Evolutionary conservation across 768 basidiomycete genomes (phyloP).

Genomic region (Trametes elegans): DNA sequence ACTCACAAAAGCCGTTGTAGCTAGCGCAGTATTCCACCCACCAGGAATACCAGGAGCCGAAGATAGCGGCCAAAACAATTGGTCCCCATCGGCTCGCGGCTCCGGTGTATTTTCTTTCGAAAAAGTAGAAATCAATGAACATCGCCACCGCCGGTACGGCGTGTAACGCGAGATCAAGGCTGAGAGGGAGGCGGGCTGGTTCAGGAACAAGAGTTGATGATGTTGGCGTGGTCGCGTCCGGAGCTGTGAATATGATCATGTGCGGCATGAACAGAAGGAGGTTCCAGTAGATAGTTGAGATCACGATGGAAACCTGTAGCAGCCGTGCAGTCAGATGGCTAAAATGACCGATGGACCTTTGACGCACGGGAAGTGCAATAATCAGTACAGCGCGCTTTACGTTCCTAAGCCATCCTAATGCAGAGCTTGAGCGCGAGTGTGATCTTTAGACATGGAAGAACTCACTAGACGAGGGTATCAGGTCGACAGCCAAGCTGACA

Average conservation of each 20-base stretch:
- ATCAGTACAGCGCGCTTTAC: slow-evolving; percentile 60
- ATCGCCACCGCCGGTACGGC: slow-evolving; percentile 57
- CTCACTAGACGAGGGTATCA: slow-evolving; percentile 31
- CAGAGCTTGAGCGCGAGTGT: not conserved
- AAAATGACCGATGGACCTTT: no score
- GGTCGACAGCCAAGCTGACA: slow-evolving; percentile 39
- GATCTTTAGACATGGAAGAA: no score
- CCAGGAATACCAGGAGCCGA: slow-evolving; percentile 48
- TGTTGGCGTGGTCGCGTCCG: slow-evolving; percentile 26
- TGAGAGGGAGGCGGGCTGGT: slow-evolving; percentile 42
- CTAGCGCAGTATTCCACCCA: slow-evolving; percentile 70
- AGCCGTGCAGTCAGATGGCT: no score
- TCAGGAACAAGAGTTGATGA: slow-evolving; percentile 29
- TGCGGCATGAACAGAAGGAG: slow-evolving; percentile 53
- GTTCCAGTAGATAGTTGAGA: slow-evolving; percentile 68
- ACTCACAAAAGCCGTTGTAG: slow-evolving; percentile 62
- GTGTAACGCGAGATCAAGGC: slow-evolving; percentile 56
- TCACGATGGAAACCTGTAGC: slow-evolving; percentile 43
- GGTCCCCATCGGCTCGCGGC: slow-evolving; percentile 34
- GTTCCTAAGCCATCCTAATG: slow-evolving; percentile 37
- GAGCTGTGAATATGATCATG: slow-evolving; percentile 46
- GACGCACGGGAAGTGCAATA: slow-evolving; percentile 61
- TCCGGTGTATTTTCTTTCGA: slow-evolving; percentile 54
- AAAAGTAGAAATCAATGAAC: slow-evolving; percentile 63
- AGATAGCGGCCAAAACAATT: slow-evolving; percentile 29